Evolutionary conservation across 495 filamentous ascomycete genomes (phyloP), one percentile per base, ranked within the genome.

Genomic region (Talaromyces nanjingensis): DNA sequence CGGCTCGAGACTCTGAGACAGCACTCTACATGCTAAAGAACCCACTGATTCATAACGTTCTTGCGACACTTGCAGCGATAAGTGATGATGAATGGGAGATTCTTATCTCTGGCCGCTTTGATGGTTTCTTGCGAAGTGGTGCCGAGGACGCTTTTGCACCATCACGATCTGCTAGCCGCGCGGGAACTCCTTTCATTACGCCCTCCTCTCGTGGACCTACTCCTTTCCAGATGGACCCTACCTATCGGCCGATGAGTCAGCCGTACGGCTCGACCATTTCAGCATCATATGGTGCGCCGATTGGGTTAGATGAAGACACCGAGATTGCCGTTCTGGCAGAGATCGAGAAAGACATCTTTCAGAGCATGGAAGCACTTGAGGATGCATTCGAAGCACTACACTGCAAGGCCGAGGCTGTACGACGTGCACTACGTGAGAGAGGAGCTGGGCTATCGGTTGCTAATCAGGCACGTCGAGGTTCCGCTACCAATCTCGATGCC

Each of bases 41-140:
- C 72, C 89, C 87, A 0, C 76, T 80, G 27, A 80, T 96, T 45
- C 96, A 98, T 71, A 87, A 91, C 68, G 86, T 96, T 11, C 85
- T 99, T 24, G 85, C 88, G 29, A 97, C 94, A 1, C 85, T 99
- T 31, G 87, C 91, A 18, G 88, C 89, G 45, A 92, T 99, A 69
- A 92, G 85, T 67, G 82, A 88, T 29, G 86, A 86, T 16, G 96
- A 99, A 72, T 97, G 96, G 92, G 96, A 99, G 45, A 93, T 99
- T 49, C 84, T 99, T 33, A 91, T 89, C 29, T 97, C 93, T 0
- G 96, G 96, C 27, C 91, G 93, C 42, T 98, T 99, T 70, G 94
- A 98, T 71, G 93, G 93, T 4, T 98, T 98, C 77, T 84, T 98
- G 20, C 94, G 93, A 85, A 93, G 90, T 52, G 93, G 93, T n/a